phyloP scores from a whole-genome alignment of 139 green algal species.

The Mychonastes homosphaera region DNA sequence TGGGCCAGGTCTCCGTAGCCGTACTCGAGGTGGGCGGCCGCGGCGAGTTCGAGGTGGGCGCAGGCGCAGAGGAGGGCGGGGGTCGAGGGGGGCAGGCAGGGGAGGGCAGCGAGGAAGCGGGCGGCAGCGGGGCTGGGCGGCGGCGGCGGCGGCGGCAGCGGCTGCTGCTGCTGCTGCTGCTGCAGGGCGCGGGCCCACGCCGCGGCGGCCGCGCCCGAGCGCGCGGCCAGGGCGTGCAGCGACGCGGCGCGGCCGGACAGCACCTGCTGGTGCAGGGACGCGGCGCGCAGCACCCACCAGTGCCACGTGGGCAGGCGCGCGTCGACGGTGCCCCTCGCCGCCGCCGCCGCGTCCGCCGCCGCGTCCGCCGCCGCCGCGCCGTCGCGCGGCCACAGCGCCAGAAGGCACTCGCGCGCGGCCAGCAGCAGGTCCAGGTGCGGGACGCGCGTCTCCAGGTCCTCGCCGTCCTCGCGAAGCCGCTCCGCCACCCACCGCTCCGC shows the following conservation, averaged over 20 bases:
- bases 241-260: slow-evolving; percentile 38
- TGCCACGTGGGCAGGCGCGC: slow-evolving; percentile 25
- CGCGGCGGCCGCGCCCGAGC: slow-evolving; percentile 4
- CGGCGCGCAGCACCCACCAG: slow-evolving; percentile 52
- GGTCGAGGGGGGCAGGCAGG: background rate
- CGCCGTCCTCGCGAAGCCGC: slow-evolving; percentile 49
- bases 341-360: slow-evolving; percentile 6
- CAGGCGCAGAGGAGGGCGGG: background rate
- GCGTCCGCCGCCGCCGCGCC: background rate
- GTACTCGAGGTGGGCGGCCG: slow-evolving; percentile 40
- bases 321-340: background rate
- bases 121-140: slow-evolving; percentile 3
- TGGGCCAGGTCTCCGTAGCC: slow-evolving; percentile 38
- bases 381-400: slow-evolving; percentile 24
- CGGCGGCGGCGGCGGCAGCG: background rate
- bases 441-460: slow-evolving; percentile 47
- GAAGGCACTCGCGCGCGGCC: slow-evolving; percentile 32
- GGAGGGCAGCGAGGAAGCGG: background rate
- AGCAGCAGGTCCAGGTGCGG: slow-evolving; percentile 69
- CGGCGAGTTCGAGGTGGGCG: slow-evolving; percentile 3
- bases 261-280: slow-evolving; percentile 42
- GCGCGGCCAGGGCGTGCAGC: slow-evolving; percentile 26
- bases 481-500: background rate
- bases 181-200: background rate
- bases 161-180: background rate